Evolutionary conservation across 441 rosid genomes (phyloP).

Genomic region (Pelargonium cotyledonis): DNA sequence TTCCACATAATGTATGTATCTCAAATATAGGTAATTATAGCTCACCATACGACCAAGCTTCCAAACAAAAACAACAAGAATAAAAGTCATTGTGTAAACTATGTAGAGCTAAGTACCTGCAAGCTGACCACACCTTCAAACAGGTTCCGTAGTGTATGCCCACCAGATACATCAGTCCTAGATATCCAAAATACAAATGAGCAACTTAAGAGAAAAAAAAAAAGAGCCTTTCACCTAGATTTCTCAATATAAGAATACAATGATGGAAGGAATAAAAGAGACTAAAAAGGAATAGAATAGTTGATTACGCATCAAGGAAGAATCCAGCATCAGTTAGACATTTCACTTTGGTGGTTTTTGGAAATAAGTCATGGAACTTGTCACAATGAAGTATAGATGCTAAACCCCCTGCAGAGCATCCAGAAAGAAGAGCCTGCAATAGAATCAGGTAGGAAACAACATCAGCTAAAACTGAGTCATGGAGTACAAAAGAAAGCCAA

Average conservation of each 20-base stretch:
- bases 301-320: conserved; percentile 62
- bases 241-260: background rate
- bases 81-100: conserved; percentile 1
- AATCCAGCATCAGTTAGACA: conserved; percentile 92
- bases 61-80: background rate
- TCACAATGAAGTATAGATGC: conserved; percentile 80
- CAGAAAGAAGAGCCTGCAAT: conserved; percentile 72
- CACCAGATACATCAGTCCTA: conserved; percentile 78
- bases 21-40: background rate
- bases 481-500: conserved; percentile 2
- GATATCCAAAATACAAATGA: conserved; percentile 14
- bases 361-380: conserved; percentile 56
- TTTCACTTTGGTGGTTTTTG: conserved; percentile 54
- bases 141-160: conserved; percentile 54
- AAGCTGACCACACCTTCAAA: conserved; percentile 47
- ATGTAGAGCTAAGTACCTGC: background rate
- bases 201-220: background rate
- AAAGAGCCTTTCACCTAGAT: background rate
- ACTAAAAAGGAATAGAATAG: background rate
- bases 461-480: background rate
- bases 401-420: conserved; percentile 92
- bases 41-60: background rate
- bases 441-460: conserved; percentile 12
- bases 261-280: background rate
- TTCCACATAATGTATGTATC: background rate